Base-by-base conservation (phyloP, 805 yeast genomes). In the Starmerella vaccinii region DNA sequence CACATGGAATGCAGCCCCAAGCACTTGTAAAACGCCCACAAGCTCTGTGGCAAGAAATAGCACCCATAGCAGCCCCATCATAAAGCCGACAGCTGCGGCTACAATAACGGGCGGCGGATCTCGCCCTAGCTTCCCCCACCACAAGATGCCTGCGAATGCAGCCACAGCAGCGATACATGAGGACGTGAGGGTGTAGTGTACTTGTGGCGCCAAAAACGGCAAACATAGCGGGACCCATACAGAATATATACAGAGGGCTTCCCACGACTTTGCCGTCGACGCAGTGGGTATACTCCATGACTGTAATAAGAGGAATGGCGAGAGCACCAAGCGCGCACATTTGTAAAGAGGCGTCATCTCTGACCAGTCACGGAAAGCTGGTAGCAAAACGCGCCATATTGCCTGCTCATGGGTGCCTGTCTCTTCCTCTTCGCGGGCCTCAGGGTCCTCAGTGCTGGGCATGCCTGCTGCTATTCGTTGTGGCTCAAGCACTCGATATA, bases 1-100 rank as follows among this genome's bases (percentile, higher is more conserved):
- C 7, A 90, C 66, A 24, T 76, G 64, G 47, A 77, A 76, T 0
- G 80, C 69, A 1, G 76, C 69, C 0, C 89, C 81, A 50, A 84
- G 63, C 19, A 81, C 70, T 47, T 80, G 76, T 42, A 90, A 65
- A 0, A 81, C 70, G 2, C 73, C 72, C 37, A 90, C 82, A 13
- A 88, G 77, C 55, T 81, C 84, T 3, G 77, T 74, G 1, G 94
- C 90, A 37, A 83, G 73, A 1, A 74, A 59, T 0, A 92, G 73
- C 12, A 89, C 81, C 77, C 87, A 80, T 1, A 78, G 62, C 2
- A 90, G 70, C 1, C 94, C 75, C 5, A 78, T 65, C 0, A 75
- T 50, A 61, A 90, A 90, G 0, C 95, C 96, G 5, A 59, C 19
- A 34, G 61, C 48, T 4, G 69, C 59, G 24, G 59, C 19, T 4